These are phyloP conservation scores for Diaporthe australafricana DNA, from an alignment of 2,329 filamentous ascomycete species.

Conservation along the genomic window DNA sequence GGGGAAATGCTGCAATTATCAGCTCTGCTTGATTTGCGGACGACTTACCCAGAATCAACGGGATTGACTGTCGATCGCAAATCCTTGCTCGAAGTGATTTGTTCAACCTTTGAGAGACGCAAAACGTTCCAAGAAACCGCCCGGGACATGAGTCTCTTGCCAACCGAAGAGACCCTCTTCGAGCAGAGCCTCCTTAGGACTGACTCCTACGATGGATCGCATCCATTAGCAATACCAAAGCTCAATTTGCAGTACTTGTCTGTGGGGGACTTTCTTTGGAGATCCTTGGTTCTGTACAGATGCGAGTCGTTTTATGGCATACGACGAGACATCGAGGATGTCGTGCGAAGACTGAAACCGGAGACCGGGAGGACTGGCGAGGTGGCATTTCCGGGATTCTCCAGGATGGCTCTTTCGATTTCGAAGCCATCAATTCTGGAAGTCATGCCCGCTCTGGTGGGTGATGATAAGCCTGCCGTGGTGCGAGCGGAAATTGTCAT, in stretches of 20 bases:
- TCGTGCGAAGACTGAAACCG: slow-evolving; percentile 82
- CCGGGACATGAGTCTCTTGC: slow-evolving; percentile 78
- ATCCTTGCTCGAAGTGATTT: slow-evolving; percentile 77
- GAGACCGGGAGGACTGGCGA: slow-evolving; percentile 72
- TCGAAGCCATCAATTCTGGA: slow-evolving; percentile 88
- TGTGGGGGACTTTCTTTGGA: slow-evolving; percentile 96
- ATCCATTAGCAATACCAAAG: slow-evolving; percentile 91
- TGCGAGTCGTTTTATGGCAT: slow-evolving; percentile 95
- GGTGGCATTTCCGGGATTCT: slow-evolving; percentile 83
- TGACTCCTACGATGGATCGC: slow-evolving; percentile 87
- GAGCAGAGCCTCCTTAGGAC: slow-evolving; percentile 82
- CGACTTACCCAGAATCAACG: slow-evolving; percentile 80
- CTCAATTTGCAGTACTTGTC: slow-evolving; percentile 96
- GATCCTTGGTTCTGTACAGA: slow-evolving; percentile 88
- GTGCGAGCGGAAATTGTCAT: slow-evolving; percentile 89
- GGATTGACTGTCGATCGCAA: slow-evolving; percentile 72
- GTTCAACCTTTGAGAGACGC: slow-evolving; percentile 80
- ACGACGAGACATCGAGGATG: slow-evolving; percentile 87
- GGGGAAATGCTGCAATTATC: slow-evolving; percentile 79
- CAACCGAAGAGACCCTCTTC: slow-evolving; percentile 85
- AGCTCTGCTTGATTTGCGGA: slow-evolving; percentile 79
- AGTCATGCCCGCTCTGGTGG: slow-evolving; percentile 84
- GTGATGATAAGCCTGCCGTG: slow-evolving; percentile 82
- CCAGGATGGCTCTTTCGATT: slow-evolving; percentile 92
- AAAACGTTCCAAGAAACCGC: slow-evolving; percentile 86